phyloP scores from a whole-genome alignment of 2,329 filamentous ascomycete genomes.

The Arachnopeziza araneosa region DNA sequence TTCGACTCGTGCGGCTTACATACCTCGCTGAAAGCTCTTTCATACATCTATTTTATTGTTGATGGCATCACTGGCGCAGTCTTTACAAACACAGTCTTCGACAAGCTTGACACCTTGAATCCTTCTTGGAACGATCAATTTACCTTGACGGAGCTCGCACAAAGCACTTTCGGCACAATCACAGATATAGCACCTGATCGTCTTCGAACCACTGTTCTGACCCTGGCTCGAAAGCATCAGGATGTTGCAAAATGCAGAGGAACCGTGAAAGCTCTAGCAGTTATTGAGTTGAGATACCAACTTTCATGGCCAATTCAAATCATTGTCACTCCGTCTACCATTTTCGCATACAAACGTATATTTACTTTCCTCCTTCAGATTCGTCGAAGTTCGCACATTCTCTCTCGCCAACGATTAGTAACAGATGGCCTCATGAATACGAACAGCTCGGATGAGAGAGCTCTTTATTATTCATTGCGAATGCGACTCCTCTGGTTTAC shows the following conservation, averaged over 20 bases:
- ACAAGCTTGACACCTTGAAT: constrained; percentile 60
- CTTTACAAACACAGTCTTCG: constrained; percentile 67
- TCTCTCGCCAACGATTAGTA: constrained; percentile 50
- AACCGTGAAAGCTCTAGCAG: constrained; percentile 57
- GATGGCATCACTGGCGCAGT: constrained; percentile 63
- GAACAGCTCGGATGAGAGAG: constrained; percentile 38
- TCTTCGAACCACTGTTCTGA: constrained; percentile 52
- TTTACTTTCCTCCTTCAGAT: constrained; percentile 75
- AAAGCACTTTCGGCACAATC: constrained; percentile 58
- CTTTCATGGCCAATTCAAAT: constrained; percentile 65
- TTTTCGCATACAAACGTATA: constrained; percentile 63
- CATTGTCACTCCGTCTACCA: constrained; percentile 61
- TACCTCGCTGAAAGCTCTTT: constrained; percentile 59
- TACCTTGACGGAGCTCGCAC: constrained; percentile 69
- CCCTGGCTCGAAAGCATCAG: constrained; percentile 33
- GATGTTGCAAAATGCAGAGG: constrained; percentile 43
- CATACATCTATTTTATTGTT: constrained; percentile 69
- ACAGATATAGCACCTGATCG: constrained; percentile 52
- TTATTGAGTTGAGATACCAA: constrained; percentile 62
- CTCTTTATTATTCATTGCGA: constrained; percentile 55
- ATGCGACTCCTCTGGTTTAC: constrained; percentile 73
- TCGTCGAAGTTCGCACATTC: constrained; percentile 60
- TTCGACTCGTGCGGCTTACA: constrained; percentile 65
- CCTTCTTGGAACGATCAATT: constrained; percentile 74
- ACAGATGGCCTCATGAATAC: constrained; percentile 35